Evolutionary conservation across 345 rosid genomes (phyloP), one percentile per base, ranked within the genome.

Genomic region (Nephelium lappaceum): DNA sequence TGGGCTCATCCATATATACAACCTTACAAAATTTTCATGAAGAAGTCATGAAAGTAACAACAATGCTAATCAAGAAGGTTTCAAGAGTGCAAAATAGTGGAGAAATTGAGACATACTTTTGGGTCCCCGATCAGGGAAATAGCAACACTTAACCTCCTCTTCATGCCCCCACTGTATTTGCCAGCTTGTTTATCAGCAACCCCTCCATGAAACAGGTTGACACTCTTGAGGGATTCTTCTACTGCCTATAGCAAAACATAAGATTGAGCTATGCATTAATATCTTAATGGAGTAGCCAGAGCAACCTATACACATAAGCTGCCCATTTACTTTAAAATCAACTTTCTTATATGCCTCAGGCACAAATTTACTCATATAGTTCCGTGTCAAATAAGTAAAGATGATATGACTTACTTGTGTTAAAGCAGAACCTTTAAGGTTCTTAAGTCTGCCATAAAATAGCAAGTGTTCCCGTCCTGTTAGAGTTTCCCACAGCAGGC

Each of bases 121-220:
- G 98, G 99, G 77, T 91, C 89, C 31, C 99, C 99, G n/a, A 96
- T 96, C 72, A 94, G 88, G 53, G 99, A 96, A 70, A 96, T 94
- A 71, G 97, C 97, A 73, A 94, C 99, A 78, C 99, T 96, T 15
- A 96, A 96, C 85, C 98, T 88, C 84, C 99, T 91, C 83, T 96
- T 96, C 98, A 96, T 94, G 67, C 99, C 99, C 71, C 99, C 97
- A 57, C 98, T 96, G 81, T 94, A 96, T 80, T 96, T 96, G 8
- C 97, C 93, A 49, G 97, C 93, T 80, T 85, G 85, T 82, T 93
- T 96, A 71, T 94, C 93, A 0, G 91, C 97, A 83, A 94, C 97
- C 19, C 94, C 99, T 39, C 97, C 98, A 21, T 88, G 79, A 71
- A 86, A 92, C 67, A 96, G 86, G 87, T 91, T 92, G 53, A 91